These are phyloP conservation scores for Fremontodendron californicum DNA, from an alignment of 345 rosid species.

Conservation along the genomic window DNA sequence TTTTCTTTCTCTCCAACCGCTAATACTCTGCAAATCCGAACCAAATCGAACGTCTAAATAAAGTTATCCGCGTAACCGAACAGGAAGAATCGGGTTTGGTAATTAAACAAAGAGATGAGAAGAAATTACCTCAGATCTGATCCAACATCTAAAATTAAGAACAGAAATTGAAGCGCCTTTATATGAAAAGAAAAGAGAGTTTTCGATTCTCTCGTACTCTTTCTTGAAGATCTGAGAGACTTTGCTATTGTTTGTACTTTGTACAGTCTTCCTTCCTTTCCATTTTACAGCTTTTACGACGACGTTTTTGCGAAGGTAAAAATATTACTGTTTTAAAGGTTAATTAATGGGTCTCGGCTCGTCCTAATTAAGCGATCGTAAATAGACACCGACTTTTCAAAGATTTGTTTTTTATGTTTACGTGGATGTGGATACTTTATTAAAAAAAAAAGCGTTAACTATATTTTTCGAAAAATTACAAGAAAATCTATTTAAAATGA, in stretches of 20 bases:
- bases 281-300: neutral
- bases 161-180: neutral
- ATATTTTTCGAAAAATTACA: too few relatives aligned
- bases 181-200: neutral
- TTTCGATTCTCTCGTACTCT: neutral
- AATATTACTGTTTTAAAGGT: neutral
- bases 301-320: neutral
- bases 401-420: too few relatives aligned
- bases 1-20: conserved; percentile 31
- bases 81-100: neutral
- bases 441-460: too few relatives aligned
- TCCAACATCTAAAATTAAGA: neutral
- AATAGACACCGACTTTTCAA: too few relatives aligned
- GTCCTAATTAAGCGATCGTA: too few relatives aligned
- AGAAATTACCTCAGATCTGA: conserved; percentile 10
- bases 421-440: too few relatives aligned
- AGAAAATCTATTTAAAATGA: too few relatives aligned
- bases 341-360: neutral
- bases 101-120: neutral
- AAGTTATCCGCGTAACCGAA: neutral
- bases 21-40: conserved; percentile 26
- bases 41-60: conserved; percentile 8
- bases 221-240: neutral
- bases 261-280: neutral
- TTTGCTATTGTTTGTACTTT: neutral